Evolutionary conservation across 305 asterid species (phyloP), one percentile per base, ranked within the genome.

Genomic region (Rubia occidens): DNA sequence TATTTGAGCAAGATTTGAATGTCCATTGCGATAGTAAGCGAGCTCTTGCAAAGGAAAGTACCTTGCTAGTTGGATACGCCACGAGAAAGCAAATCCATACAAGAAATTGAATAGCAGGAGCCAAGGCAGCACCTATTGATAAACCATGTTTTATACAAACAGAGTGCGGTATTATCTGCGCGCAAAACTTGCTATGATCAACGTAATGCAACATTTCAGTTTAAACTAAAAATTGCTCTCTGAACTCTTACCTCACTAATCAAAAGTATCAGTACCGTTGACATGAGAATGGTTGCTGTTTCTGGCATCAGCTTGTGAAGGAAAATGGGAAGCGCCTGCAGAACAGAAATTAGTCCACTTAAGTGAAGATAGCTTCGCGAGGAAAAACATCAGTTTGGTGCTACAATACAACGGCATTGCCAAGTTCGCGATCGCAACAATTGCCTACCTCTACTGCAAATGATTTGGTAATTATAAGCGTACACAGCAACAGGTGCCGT

Each of bases 261-360:
- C 53, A 87, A 67, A 71, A 89, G 94, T 65, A 89, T 83, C 67
- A 91, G 73, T 59, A 90, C 90, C 60, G 88, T 86, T 1, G 97
- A 91, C 55, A 91, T 81, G 62, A 91, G 84, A 74, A 87, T 79
- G 32, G 97, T 95, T 7, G 85, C 87, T 84, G 90, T 84, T 61
- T 89, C 91, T 64, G 87, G 73, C 2, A 81, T 70, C 42, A 89
- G 81, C 63, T 80, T 69, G 21, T 87, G 87, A 0, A 91, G 87
- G 66, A 91, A 89, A 71, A 91, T 83, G 26, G 97, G 97, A 77
- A 91, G 96, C 67, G 96, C 88, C 97, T 89, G 89, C 45, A 66
- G 74, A 43, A 69, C 45, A 74, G 68, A 32, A 68, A 44, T 29
- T 3, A 60, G 13, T 2, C n/a, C 6, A 60, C 26, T 17, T 0